A percentile compares a stretch with the other conserved stretches of the same genome.
Evolutionary conservation across 2,329 filamentous ascomycete species (phyloP).

Genomic region (Phoma sp.): DNA sequence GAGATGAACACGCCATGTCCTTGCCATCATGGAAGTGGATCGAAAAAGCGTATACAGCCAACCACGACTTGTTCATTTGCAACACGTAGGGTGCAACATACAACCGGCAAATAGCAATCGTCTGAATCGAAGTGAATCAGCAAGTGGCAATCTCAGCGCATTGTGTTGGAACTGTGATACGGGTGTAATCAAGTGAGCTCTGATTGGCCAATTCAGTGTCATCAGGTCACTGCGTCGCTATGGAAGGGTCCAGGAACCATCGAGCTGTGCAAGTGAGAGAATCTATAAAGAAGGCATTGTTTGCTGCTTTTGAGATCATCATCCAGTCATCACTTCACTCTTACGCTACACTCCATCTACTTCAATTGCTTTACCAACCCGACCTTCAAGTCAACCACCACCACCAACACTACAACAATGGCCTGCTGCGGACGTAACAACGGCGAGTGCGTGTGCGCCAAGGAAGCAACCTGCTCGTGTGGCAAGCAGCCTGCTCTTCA

Average conservation of each 20-base stretch:
- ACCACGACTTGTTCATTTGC: conserved; percentile 15
- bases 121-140: conserved; percentile 29
- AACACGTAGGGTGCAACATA: not conserved
- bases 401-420: conserved; percentile 44
- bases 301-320: conserved; percentile 4
- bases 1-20: conserved; percentile 7
- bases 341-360: not conserved
- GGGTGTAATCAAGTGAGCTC: conserved; percentile 37
- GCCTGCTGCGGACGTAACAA: conserved; percentile 66
- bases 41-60: conserved; percentile 1
- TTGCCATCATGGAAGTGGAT: conserved; percentile 9
- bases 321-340: conserved; percentile 9
- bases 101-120: conserved; percentile 29
- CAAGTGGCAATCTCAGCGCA: conserved; percentile 29
- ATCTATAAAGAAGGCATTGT: conserved; percentile 29
- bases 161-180: conserved; percentile 12
- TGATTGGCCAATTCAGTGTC: conserved; percentile 33
- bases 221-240: conserved; percentile 30
- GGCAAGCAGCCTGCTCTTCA: conserved; percentile 85
- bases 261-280: conserved; percentile 20
- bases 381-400: conserved; percentile 13
- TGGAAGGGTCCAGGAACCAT: conserved; percentile 25
- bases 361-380: not conserved
- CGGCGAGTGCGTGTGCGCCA: conserved; percentile 63
- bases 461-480: conserved; percentile 78